Conservation (phyloP, 148 eudicot species). For the Camellia lanceoleosa region DNA sequence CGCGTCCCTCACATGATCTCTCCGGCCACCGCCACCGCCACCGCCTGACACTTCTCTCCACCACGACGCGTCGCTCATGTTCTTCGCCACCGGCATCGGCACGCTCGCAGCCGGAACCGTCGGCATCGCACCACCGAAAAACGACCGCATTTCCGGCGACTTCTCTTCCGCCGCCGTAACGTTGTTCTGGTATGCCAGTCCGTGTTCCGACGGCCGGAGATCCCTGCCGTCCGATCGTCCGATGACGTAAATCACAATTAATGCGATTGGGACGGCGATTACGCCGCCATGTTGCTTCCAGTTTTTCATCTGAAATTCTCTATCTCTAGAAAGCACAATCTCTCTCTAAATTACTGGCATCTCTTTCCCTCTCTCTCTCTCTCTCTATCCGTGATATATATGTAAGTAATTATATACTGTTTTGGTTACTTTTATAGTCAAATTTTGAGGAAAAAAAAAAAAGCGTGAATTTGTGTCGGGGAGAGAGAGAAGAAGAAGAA, state of each 20-base stretch:
- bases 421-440: too few relatives aligned
- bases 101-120: background rate
- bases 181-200: constrained; percentile 1
- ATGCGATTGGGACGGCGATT: too few relatives aligned
- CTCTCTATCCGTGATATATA: too few relatives aligned
- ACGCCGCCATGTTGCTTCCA: background rate
- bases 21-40: background rate
- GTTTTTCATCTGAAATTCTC: background rate
- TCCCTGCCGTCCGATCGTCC: background rate
- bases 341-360: background rate
- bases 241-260: background rate
- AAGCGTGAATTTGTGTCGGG: too few relatives aligned
- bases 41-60: constrained; percentile 1
- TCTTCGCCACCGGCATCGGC: background rate
- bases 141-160: background rate
- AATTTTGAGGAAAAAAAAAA: too few relatives aligned
- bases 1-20: background rate
- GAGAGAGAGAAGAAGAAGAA: too few relatives aligned
- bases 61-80: constrained; percentile 4
- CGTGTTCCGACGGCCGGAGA: constrained; percentile 4
- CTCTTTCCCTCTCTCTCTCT: background rate
- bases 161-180: background rate
- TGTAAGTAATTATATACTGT: background rate
- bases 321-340: background rate
- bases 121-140: background rate